Percentiles rank a stretch among this genome's conserved stretches.
phyloP scores from a whole-genome alignment of 2,329 filamentous ascomycete genomes.

The Ceratocystis harringtonii region DNA sequence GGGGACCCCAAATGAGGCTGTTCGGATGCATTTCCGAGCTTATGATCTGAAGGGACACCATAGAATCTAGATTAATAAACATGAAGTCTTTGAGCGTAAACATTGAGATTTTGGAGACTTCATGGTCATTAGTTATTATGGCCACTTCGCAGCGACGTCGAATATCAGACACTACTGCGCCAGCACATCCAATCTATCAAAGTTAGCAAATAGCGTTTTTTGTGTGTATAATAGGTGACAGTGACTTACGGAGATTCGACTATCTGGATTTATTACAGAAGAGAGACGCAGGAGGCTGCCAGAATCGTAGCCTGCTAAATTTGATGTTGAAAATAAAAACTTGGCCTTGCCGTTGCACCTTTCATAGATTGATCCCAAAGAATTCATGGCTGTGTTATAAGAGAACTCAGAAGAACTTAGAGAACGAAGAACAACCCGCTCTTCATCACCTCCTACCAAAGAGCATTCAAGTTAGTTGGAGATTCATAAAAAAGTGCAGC shows the following conservation, averaged over 20 bases:
- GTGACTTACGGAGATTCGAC: conserved; percentile 45
- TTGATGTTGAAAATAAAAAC: conserved; percentile 19
- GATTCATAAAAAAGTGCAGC: neutral
- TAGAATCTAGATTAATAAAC: conserved; percentile 68
- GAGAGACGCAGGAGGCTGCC: conserved; percentile 54
- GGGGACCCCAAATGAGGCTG: conserved; percentile 38
- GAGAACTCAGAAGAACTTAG: conserved; percentile 59
- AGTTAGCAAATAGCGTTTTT: neutral
- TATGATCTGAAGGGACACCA: conserved; percentile 72
- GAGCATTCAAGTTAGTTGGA: neutral
- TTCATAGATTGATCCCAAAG: conserved; percentile 25
- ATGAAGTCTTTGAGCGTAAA: conserved; percentile 53
- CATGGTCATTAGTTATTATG: conserved; percentile 28
- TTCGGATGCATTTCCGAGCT: conserved; percentile 72
- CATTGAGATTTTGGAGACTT: conserved; percentile 53
- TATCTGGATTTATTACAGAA: conserved; percentile 59
- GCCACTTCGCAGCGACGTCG: conserved; percentile 40
- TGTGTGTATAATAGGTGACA: neutral
- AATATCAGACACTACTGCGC: conserved; percentile 70
- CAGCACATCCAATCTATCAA: conserved; percentile 58
- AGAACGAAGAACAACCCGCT: conserved; percentile 38
- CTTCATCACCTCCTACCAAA: neutral
- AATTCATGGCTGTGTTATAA: conserved; percentile 41
- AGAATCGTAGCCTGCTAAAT: conserved; percentile 31
- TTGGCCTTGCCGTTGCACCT: conserved; percentile 50